Evolutionary conservation across 2,329 filamentous ascomycete genomes (phyloP).

Genomic region (Escovopsis weberi): DNA sequence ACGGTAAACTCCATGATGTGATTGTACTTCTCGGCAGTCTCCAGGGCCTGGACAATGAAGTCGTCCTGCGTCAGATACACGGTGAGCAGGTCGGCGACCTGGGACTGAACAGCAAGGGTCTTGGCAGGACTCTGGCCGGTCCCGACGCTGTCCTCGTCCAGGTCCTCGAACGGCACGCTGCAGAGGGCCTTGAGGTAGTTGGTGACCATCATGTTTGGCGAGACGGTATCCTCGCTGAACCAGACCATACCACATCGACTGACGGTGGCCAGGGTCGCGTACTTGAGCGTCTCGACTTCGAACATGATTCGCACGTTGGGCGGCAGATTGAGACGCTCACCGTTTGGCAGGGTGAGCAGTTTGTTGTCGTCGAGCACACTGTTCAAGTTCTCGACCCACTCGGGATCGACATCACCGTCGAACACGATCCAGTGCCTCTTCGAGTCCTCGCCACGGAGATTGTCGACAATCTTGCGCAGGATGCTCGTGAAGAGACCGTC

Average conservation of each 20-base stretch:
- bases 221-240: slow-evolving; percentile 98
- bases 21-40: slow-evolving; percentile 62
- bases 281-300: slow-evolving; percentile 94
- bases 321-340: slow-evolving; percentile 90
- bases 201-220: slow-evolving; percentile 77
- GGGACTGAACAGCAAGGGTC: slow-evolving; percentile 61
- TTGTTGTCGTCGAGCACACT: slow-evolving; percentile 99
- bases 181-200: slow-evolving; percentile 81
- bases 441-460: slow-evolving; percentile 87
- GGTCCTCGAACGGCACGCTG: slow-evolving; percentile 76
- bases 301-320: slow-evolving; percentile 98
- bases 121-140: slow-evolving; percentile 64
- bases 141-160: slow-evolving; percentile 79
- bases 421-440: slow-evolving; percentile 99
- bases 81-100: slow-evolving; percentile 67
- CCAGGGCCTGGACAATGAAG: slow-evolving; percentile 65
- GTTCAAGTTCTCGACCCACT: slow-evolving; percentile 99
- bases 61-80: slow-evolving; percentile 62
- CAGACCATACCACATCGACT: slow-evolving; percentile 99
- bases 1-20: slow-evolving; percentile 99
- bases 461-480: slow-evolving; percentile 95
- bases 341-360: slow-evolving; percentile 88
- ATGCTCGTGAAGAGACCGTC: slow-evolving; percentile 98
- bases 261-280: slow-evolving; percentile 95
- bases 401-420: slow-evolving; percentile 95